A percentile compares a stretch with the other conserved stretches of the same genome.
Evolutionary conservation across 2,329 filamentous ascomycete genomes (phyloP).

Genomic region (Talaromyces sp.): DNA sequence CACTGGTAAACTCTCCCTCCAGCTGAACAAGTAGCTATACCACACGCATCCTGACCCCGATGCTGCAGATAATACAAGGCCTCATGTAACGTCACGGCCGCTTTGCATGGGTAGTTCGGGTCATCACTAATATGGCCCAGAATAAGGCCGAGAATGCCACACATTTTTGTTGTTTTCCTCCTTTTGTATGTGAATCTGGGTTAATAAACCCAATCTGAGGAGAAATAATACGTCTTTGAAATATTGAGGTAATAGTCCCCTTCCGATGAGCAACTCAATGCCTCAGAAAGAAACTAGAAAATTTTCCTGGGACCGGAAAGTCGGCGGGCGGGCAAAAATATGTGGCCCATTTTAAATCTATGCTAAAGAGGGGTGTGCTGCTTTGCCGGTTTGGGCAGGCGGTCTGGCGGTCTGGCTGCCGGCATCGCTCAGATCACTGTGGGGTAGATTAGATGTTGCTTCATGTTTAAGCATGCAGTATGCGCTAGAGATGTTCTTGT

Average conservation of each 20-base stretch:
- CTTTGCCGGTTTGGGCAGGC: slow-evolving; percentile 1
- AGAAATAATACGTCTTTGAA: not conserved
- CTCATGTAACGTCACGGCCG: slow-evolving; percentile 64
- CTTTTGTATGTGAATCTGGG: slow-evolving; percentile 1
- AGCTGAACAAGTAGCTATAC: slow-evolving; percentile 68
- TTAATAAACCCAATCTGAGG: not conserved
- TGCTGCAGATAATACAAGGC: slow-evolving; percentile 67
- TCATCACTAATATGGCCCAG: slow-evolving; percentile 51
- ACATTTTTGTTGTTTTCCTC: slow-evolving; percentile 47
- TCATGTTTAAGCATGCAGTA: not conserved
- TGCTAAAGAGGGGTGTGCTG: slow-evolving; percentile 1
- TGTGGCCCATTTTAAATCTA: not conserved
- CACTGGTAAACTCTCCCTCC: slow-evolving; percentile 81
- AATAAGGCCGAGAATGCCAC: slow-evolving; percentile 58
- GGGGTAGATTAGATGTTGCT: not conserved
- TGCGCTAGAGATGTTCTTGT: not conserved
- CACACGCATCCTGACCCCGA: slow-evolving; percentile 81
- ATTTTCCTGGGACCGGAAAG: slow-evolving; percentile 9
- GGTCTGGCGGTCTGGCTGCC: not conserved
- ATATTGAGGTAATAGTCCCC: not conserved
- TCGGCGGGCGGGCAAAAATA: slow-evolving; percentile 6
- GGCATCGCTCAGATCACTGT: slow-evolving; percentile 4
- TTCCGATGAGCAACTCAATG: slow-evolving; percentile 15
- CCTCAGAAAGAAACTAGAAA: slow-evolving; percentile 10
- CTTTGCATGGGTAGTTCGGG: slow-evolving; percentile 17